Percentiles rank a stretch among this genome's conserved stretches.
phyloP scores from a whole-genome alignment of 75 land plant species.

The Cryptomeria japonica region DNA sequence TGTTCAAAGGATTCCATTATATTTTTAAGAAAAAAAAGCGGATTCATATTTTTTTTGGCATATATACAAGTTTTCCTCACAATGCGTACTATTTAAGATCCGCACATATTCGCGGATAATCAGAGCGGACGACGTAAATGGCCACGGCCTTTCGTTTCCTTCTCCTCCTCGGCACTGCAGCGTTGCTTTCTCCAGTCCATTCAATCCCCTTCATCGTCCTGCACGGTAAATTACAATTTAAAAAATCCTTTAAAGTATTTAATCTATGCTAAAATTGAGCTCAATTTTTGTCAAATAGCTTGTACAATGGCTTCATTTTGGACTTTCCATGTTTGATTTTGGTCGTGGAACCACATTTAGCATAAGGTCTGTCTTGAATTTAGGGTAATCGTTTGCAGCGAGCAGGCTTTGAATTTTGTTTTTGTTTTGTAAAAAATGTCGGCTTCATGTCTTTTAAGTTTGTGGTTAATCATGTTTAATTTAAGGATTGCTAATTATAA shows the following conservation, averaged over 20 bases:
- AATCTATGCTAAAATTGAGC: background rate
- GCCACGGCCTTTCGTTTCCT: background rate
- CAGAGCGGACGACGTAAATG: background rate
- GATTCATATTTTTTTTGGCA: too few species aligned
- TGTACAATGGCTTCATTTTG: background rate
- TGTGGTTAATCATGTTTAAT: background rate
- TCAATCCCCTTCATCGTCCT: slow-evolving; percentile 50
- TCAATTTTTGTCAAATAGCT: background rate
- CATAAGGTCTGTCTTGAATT: background rate
- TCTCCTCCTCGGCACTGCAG: background rate
- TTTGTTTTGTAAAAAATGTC: background rate
- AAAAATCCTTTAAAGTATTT: too few species aligned
- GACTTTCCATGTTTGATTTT: background rate
- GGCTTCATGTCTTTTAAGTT: background rate
- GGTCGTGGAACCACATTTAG: background rate
- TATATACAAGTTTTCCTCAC: too few species aligned
- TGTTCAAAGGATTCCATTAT: too few species aligned
- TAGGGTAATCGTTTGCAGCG: background rate
- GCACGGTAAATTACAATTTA: slow-evolving; percentile 28
- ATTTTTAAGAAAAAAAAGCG: too few species aligned
- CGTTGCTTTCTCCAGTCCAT: background rate
- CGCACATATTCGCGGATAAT: background rate
- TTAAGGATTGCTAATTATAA: background rate
- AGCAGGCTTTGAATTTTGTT: background rate
- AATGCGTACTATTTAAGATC: too few species aligned